Evolutionary conservation across 495 filamentous ascomycete genomes (phyloP), one percentile per base, ranked within the genome.

Genomic region (Rusavskia elegans): DNA sequence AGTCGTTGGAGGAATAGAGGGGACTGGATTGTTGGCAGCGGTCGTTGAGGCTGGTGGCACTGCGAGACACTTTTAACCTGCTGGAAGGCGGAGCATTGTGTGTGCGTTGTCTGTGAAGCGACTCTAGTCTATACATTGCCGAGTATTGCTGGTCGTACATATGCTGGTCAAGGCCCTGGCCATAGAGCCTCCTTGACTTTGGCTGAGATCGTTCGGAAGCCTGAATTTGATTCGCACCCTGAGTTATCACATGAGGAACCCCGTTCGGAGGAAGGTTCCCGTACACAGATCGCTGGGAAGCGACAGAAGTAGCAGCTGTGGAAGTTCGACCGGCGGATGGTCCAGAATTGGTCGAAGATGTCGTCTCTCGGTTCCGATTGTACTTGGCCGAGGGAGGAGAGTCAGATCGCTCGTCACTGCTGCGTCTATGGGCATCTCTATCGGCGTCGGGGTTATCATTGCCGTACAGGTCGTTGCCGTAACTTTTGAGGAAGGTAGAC

Each of bases 261-360:
- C 51, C 55, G 30, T 57, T 59, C 27, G 51, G 51, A 23, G 57
- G 45, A 55, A 63, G 59, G 53, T 49, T 41, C 19, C 19, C 55
- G 44, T 56, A 45, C 29, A n/a, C 61, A 50, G 80, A 69, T 13
- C 71, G 72, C 51, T 87, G 80, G 14, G 89, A 95, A n/a, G 83
- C 80, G 51, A 95, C 71, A 0, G 92, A 98, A 5, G 90, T 97
- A 5, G 89, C 92, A 38, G 87, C 89, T 17, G 92, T 95, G 1
- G 92, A 96, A 14, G 76, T 80, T 13, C 86, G 80, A 23, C 77
- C 77, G 49, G 81, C 72, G 5, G 77, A 78, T 20, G 79, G 79
- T 2, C 73, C 80, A 1, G 89, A 95, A 20, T 82, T 84, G 0
- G 85, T 90, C 0, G 92, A 95, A 5, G 90, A 96, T 11, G 77